Evolutionary conservation across 371 early-diverging fungal genomes (phyloP), one percentile per base, ranked within the genome.

Genomic region (Synchytrium microbalum): DNA sequence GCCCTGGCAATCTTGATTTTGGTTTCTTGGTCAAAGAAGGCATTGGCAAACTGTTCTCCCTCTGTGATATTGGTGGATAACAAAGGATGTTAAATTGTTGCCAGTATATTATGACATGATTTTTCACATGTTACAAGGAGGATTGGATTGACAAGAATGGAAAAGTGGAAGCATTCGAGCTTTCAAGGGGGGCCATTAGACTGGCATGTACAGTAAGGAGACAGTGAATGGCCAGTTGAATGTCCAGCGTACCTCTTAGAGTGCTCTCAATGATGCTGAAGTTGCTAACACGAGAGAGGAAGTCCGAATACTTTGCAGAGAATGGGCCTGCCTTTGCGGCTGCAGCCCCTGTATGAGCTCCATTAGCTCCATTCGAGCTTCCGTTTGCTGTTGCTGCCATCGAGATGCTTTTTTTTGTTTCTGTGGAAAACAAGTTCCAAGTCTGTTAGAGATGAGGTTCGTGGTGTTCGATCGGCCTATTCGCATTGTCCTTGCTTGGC

Each of bases 21-120:
- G 81, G 91, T 95, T 67, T 86, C 92, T 52, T 91, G 91, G 66
- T 90, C 88, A 63, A 96, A 96, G 82, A 95, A 95, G 53, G 97
- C 97, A 75, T 93, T 95, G 63, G 93, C 94, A 76, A 96, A 96
- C 78, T 96, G 97, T 72, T 96, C 97, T 51, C 97, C 97, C 86
- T 96, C 95, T 83, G n/a, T n/a, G n/a, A n/a, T n/a, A n/a, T n/a
- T n/a, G n/a, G 69, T 52, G 54, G 56, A 63, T 55, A 31, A 26
- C 5, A 54, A 26, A 27, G 16, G 56, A 10, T 0, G 3, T 2
- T 32, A n/a, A 0, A 28, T 54, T 10, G 26, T 5, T n/a, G 3
- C 23, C 16, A 27, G 14, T 1, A 3, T 16, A 2, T 10, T 14
- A n/a, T n/a, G n/a, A 67, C 8, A 55, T 25, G 16, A 62, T 24